These are phyloP conservation scores for Halophytophthora polymorphica DNA, from an alignment of 352 stramenopile species.

Conservation along the genomic window DNA sequence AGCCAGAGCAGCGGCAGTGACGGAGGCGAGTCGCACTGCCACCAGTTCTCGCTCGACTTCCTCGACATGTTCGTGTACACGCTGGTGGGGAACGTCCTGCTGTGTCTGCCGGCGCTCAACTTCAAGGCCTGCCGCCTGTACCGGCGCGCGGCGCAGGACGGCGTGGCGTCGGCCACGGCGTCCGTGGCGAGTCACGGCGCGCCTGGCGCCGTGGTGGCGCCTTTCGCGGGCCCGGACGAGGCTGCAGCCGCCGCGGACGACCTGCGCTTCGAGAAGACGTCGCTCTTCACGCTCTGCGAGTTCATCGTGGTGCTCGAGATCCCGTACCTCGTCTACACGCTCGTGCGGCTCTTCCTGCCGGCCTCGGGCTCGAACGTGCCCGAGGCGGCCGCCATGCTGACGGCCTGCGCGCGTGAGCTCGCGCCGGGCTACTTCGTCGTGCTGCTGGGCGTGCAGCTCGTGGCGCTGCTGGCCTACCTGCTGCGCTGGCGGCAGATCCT, in stretches of 20 bases:
- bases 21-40: slow-evolving; percentile 24
- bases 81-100: slow-evolving; percentile 51
- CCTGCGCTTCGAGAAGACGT: slow-evolving; percentile 61
- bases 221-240: slow-evolving; percentile 24
- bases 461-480: slow-evolving; percentile 56
- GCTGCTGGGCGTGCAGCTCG: slow-evolving; percentile 34
- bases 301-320: slow-evolving; percentile 77
- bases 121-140: slow-evolving; percentile 56
- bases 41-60: slow-evolving; percentile 56
- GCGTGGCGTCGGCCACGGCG: slow-evolving; percentile 19
- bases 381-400: slow-evolving; percentile 26
- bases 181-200: slow-evolving; percentile 24
- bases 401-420: slow-evolving; percentile 28
- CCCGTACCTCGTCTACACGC: slow-evolving; percentile 55
- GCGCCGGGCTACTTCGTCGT: slow-evolving; percentile 36
- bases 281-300: slow-evolving; percentile 72
- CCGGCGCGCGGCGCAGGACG: slow-evolving; percentile 22
- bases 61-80: slow-evolving; percentile 69
- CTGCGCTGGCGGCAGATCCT: slow-evolving; percentile 78
- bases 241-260: slow-evolving; percentile 44
- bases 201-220: slow-evolving; percentile 16
- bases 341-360: slow-evolving; percentile 47
- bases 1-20: slow-evolving; percentile 18
- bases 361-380: slow-evolving; percentile 30
- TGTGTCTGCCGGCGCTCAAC: slow-evolving; percentile 71